phyloP scores from a whole-genome alignment of 164 flowering plant species.

The Nymphaea thermarum region DNA sequence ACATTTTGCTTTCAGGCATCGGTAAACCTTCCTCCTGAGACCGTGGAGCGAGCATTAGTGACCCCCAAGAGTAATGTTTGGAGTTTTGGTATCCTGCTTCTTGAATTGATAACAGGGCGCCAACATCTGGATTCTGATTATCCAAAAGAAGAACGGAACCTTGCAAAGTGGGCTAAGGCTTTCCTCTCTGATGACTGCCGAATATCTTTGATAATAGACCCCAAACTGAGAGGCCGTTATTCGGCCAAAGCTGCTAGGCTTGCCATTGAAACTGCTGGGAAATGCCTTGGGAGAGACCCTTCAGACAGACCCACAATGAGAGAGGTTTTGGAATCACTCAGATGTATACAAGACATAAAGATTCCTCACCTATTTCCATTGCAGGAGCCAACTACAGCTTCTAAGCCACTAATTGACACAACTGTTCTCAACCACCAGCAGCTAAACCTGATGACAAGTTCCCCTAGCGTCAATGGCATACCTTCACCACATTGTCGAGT shows the following conservation, averaged over 20 bases:
- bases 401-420: too few relatives aligned
- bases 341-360: conserved; percentile 72
- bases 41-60: conserved; percentile 69
- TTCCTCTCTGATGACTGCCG: conserved; percentile 74
- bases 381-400: conserved; percentile 49
- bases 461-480: too few relatives aligned
- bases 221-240: conserved; percentile 77
- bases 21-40: conserved; percentile 76
- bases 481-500: too few relatives aligned
- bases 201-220: conserved; percentile 81
- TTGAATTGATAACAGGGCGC: conserved; percentile 84
- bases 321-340: conserved; percentile 58
- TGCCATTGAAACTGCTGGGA: conserved; percentile 68
- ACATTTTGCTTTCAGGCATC: conserved; percentile 28
- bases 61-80: conserved; percentile 97
- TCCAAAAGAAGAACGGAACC: conserved; percentile 80
- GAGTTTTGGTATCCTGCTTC: conserved; percentile 86
- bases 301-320: conserved; percentile 92
- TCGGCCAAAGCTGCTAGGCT: conserved; percentile 68
- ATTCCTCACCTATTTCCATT: conserved; percentile 57
- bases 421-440: too few relatives aligned
- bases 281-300: conserved; percentile 81
- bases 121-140: conserved; percentile 56
- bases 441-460: too few relatives aligned
- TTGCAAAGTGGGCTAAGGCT: conserved; percentile 83